These are phyloP conservation scores for Thuja plicata DNA, from an alignment of 83 land plant species.

Conservation along the genomic window DNA sequence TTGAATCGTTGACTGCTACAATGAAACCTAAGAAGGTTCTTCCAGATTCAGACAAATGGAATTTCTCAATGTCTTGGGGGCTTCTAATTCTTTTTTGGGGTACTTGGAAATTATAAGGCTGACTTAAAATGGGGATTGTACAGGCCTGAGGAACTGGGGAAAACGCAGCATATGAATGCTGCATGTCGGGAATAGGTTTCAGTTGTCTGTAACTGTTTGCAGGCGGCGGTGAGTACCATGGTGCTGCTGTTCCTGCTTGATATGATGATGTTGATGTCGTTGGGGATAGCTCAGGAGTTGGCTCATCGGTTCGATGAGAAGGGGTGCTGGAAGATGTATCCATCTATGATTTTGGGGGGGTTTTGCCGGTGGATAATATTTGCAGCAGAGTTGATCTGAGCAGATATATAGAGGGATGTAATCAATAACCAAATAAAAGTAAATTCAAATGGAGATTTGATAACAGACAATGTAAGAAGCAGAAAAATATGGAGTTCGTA, in stretches of 20 bases:
- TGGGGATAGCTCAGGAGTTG: neutral
- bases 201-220: constrained; percentile 48
- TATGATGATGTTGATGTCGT: neutral
- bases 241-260: neutral
- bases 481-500: too few relatives aligned
- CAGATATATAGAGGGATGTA: neutral
- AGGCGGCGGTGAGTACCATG: constrained; percentile 21
- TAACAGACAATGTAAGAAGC: too few relatives aligned
- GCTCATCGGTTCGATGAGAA: neutral
- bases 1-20: constrained; percentile 71
- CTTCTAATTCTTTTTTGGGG: constrained; percentile 71
- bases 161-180: constrained; percentile 48
- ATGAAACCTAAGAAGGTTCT: constrained; percentile 84
- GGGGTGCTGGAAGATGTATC: neutral
- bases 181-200: constrained; percentile 34
- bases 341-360: neutral
- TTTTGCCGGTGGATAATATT: neutral
- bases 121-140: constrained; percentile 39
- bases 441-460: too few relatives aligned
- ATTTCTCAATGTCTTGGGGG: constrained; percentile 57
- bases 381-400: neutral
- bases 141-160: constrained; percentile 87
- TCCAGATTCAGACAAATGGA: constrained; percentile 61
- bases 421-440: too few relatives aligned
- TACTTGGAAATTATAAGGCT: constrained; percentile 56